A percentile compares a stretch with the other conserved stretches of the same genome.
Conservation (phyloP, 2,329 filamentous ascomycete genomes). For the Chlorencoelia australis region DNA sequence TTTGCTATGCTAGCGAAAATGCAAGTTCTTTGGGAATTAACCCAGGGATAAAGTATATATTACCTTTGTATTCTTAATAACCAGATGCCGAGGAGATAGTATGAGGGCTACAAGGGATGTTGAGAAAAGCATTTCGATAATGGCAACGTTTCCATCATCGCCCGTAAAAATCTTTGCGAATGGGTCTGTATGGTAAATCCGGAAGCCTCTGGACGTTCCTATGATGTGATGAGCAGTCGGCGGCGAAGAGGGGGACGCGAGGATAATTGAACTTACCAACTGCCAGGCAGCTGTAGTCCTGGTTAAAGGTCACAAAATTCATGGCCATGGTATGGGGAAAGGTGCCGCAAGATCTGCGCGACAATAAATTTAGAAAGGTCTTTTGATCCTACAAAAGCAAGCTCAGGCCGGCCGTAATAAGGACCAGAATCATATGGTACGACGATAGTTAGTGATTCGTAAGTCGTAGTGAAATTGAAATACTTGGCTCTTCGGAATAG, state of each 20-base stretch:
- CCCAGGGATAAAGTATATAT: neutral
- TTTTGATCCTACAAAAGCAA: no score
- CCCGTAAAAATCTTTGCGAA: slow-evolving; percentile 93
- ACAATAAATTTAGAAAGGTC: no score
- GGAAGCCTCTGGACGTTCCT: slow-evolving; percentile 91
- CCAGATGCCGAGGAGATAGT: slow-evolving; percentile 79
- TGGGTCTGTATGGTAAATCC: slow-evolving; percentile 92
- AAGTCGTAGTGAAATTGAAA: no score
- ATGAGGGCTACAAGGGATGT: slow-evolving; percentile 93
- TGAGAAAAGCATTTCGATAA: slow-evolving; percentile 98
- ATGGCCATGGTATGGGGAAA: slow-evolving; percentile 72
- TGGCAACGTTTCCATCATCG: slow-evolving; percentile 87
- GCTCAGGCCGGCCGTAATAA: no score
- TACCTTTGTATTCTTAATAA: slow-evolving; percentile 97
- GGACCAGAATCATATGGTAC: no score
- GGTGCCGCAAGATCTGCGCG: no score
- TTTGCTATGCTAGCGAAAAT: slow-evolving; percentile 6
- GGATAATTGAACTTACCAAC: slow-evolving; percentile 69
- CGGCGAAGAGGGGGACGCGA: neutral
- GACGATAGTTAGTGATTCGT: no score
- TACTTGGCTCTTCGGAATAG: no score
- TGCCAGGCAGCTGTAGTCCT: slow-evolving; percentile 94
- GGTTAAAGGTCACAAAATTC: slow-evolving; percentile 99
- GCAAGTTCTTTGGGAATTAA: no score
- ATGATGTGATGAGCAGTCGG: slow-evolving; percentile 10